phyloP scores from a whole-genome alignment of 108 stramenopile species.

The Skeletonema grethae region DNA sequence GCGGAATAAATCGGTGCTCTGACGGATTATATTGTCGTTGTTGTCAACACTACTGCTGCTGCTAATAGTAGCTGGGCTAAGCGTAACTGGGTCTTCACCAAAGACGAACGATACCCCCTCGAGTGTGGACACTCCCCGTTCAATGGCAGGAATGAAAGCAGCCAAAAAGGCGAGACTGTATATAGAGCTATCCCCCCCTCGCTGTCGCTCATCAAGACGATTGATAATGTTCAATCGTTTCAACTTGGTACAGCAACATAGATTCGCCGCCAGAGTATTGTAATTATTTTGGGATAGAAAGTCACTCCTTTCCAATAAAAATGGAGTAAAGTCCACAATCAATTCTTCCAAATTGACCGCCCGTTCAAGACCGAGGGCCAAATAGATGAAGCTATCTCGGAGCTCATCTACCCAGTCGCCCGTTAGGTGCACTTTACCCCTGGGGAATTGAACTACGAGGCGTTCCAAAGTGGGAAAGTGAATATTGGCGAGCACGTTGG shows the following conservation, averaged over 20 bases:
- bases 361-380: background rate
- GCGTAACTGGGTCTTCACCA: background rate
- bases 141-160: background rate
- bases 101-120: background rate
- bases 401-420: background rate
- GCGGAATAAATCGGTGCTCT: background rate
- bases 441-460: background rate
- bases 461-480: background rate
- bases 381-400: background rate
- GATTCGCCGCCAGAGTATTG: background rate
- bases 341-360: conserved; percentile 1
- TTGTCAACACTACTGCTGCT: background rate
- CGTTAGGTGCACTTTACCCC: background rate
- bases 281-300: background rate
- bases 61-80: background rate
- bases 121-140: background rate
- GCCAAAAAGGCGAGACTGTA: background rate
- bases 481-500: background rate
- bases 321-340: background rate
- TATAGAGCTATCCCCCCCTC: background rate
- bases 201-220: background rate
- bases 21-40: background rate
- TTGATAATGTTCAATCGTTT: background rate
- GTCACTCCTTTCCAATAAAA: background rate
- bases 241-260: background rate